Base-by-base conservation (phyloP, 2,329 filamentous ascomycete species). In the Rachicladosporium sp. region DNA sequence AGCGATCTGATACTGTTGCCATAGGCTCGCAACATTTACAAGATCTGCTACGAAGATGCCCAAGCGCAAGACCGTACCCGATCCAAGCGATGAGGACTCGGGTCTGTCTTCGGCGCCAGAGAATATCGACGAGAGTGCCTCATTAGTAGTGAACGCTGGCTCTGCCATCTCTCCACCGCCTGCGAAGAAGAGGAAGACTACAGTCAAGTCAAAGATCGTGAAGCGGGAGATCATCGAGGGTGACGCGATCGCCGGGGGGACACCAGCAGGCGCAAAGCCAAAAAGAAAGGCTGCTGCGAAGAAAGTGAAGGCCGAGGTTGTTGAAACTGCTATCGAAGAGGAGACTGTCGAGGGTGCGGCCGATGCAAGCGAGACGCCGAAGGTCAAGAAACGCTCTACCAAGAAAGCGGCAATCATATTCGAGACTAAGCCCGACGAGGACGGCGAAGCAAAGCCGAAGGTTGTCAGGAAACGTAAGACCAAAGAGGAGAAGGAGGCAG, bases 401-500 rank as follows among this genome's bases (percentile, higher is more conserved):
- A 27, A 27, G 23, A 27, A 27, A 27, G 23, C 23, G 23, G 23
- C 23, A 2, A 27, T 27, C 23, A 27, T 27, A 27, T 27, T 27
- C 23, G 23, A 27, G 23, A 27, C 23, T 7, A 27, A 33, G 10
- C 15, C 10, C 6, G 30, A 43, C 27, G 19, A 7, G 7, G 30
- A 37, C 5, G 40, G 12, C 1, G 23, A 30, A 19, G 27, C 33
- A 2, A 11, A 7, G 9, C 33, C n/a, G 41, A 33, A 36, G 6
- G 31, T 9, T 10, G 51, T 57, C 41, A 59, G 59, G 36, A 74
- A 72, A 52, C 60, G 66, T 10, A 77, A 74, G 54, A 70, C 69
- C 31, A 73, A 76, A 48, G 68, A 73, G 49, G 70, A 75, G 43
- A 72, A 74, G 46, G 64, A 68, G 40, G 64, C 67, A 37, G 69